Conservation (phyloP, 2,329 filamentous ascomycete species). For the Elsinoe perseae region DNA sequence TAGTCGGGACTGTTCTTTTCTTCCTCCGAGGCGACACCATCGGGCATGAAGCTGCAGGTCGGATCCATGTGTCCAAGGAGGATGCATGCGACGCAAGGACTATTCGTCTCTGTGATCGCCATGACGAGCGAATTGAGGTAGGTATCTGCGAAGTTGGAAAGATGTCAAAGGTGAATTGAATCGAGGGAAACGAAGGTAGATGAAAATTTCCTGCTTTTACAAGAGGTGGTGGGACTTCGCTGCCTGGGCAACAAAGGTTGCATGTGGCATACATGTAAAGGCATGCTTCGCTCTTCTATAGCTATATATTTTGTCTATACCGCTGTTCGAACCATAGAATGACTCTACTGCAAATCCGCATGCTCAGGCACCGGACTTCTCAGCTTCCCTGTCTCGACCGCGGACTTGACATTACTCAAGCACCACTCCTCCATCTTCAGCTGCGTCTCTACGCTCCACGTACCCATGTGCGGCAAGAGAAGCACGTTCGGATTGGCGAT, state of each 20-base stretch:
- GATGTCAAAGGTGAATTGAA: too few relatives aligned
- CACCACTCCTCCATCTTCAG: constrained; percentile 64
- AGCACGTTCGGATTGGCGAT: constrained; percentile 63
- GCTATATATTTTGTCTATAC: not conserved
- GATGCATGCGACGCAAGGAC: not conserved
- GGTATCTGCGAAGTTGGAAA: not conserved
- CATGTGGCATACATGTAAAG: too few relatives aligned
- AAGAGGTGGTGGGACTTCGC: too few relatives aligned
- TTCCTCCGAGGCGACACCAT: not conserved
- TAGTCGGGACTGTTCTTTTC: not conserved
- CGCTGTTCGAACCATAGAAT: not conserved
- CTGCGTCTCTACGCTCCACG: constrained; percentile 63
- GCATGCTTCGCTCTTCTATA: not conserved
- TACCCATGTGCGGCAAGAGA: constrained; percentile 79
- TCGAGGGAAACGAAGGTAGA: too few relatives aligned
- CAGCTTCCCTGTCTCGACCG: constrained; percentile 54
- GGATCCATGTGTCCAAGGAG: not conserved
- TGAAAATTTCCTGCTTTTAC: too few relatives aligned
- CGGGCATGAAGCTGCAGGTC: not conserved
- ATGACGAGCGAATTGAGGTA: not conserved
- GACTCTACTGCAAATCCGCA: constrained; percentile 23
- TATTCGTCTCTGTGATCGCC: not conserved
- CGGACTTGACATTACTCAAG: constrained; percentile 60
- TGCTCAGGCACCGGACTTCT: constrained; percentile 69
- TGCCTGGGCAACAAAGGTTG: too few relatives aligned